Evolutionary conservation across 805 yeast species (phyloP).

Genomic region (Nakazawaea ambrosiae): DNA sequence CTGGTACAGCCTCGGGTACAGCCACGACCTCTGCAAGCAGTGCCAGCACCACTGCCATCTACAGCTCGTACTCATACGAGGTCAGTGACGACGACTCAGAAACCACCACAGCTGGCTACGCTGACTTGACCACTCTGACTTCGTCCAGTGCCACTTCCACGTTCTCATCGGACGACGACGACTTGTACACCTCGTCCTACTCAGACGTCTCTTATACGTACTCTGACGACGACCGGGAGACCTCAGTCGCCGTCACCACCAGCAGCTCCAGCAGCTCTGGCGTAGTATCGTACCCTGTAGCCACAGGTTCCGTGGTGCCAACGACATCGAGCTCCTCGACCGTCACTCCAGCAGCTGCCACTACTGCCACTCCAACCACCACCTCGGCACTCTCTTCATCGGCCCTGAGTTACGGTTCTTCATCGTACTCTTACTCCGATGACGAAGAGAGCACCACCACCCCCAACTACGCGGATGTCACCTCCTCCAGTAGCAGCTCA

Average conservation of each 20-base stretch:
- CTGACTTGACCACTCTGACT: background rate
- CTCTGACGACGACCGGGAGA: constrained; percentile 1
- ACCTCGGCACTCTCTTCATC: too few species aligned
- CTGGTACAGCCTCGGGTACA: background rate
- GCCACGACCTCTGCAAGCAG: background rate
- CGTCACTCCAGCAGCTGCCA: background rate
- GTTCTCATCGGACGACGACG: constrained; percentile 1
- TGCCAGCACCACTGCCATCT: background rate
- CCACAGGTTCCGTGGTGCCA: background rate
- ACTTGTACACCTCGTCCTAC: background rate
- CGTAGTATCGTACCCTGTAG: too few species aligned
- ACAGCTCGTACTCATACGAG: background rate
- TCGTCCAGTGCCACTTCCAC: background rate
- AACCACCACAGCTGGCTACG: background rate
- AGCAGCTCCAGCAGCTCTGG: background rate
- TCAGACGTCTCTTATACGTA: constrained; percentile 6
- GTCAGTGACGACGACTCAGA: background rate
- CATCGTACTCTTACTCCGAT: background rate
- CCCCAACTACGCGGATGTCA: background rate
- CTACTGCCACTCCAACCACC: background rate
- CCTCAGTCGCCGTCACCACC: background rate
- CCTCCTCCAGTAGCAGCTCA: background rate
- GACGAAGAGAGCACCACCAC: background rate
- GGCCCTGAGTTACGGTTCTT: too few species aligned
- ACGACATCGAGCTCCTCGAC: background rate